These are phyloP conservation scores for Dictyostelium intermedium DNA, from an alignment of 78 protist genomes.

Conservation along the genomic window DNA sequence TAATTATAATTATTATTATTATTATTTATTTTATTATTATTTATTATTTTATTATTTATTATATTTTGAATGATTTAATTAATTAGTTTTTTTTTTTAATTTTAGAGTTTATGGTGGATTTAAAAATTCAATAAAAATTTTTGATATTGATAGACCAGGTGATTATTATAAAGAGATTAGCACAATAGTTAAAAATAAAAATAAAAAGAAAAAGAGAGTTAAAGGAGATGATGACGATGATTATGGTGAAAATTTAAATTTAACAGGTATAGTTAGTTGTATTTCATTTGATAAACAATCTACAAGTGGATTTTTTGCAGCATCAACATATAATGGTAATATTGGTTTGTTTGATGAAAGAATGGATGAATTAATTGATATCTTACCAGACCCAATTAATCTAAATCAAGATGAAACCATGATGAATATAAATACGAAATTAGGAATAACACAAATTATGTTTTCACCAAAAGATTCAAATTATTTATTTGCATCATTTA, in stretches of 20 bases:
- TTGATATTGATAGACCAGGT: conserved; percentile 56
- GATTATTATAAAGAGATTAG: not conserved
- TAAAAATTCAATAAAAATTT: conserved; percentile 51
- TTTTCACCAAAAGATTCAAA: conserved; percentile 37
- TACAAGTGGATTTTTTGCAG: conserved; percentile 20
- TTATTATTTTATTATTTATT: not conserved
- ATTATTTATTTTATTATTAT: not conserved
- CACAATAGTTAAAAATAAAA: not conserved
- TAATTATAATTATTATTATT: not conserved
- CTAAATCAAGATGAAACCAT: not conserved
- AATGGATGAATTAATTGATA: conserved; percentile 17
- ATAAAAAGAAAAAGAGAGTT: not conserved
- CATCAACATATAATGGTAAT: conserved; percentile 39
- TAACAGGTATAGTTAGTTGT: conserved; percentile 38
- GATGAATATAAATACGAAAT: not conserved
- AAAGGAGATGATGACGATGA: not conserved
- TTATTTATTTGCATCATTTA: conserved; percentile 36
- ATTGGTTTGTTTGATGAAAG: conserved; percentile 50
- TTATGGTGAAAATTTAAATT: not conserved
- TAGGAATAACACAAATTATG: conserved; percentile 36
- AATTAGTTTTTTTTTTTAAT: not conserved
- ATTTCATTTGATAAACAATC: conserved; percentile 32
- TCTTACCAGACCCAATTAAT: conserved; percentile 15
- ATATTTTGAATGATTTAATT: not conserved
- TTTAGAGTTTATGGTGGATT: conserved; percentile 37